A percentile compares a stretch with the other conserved stretches of the same genome.
Conservation (phyloP, 305 asterid species). For the Andrographis paniculata region DNA sequence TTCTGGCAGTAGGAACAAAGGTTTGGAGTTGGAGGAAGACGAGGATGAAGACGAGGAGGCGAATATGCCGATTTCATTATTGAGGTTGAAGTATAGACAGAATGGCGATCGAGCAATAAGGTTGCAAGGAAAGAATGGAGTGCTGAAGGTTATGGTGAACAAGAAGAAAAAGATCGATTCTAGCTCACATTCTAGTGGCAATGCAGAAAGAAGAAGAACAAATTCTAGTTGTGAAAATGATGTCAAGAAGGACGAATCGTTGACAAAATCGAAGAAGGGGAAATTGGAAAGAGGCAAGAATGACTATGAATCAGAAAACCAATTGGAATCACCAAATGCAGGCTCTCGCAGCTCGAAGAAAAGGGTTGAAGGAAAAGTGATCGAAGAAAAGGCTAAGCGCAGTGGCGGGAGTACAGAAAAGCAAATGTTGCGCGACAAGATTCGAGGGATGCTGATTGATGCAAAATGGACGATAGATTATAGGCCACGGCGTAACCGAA, state of each 20-base stretch:
- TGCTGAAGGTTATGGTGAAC: conserved; percentile 85
- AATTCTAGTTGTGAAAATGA: conserved; percentile 28
- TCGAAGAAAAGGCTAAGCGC: conserved; percentile 49
- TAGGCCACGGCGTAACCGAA: conserved; percentile 87
- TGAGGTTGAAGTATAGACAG: conserved; percentile 49
- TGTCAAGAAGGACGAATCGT: conserved; percentile 31
- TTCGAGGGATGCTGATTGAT: conserved; percentile 69
- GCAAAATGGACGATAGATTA: conserved; percentile 96
- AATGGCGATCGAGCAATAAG: conserved; percentile 56
- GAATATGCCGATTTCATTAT: conserved; percentile 51
- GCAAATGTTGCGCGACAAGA: conserved; percentile 77
- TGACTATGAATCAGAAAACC: conserved; percentile 32
- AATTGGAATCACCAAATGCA: conserved; percentile 40
- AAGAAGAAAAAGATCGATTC: conserved; percentile 54
- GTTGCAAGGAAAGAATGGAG: conserved; percentile 96
- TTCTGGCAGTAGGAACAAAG: conserved; percentile 37
- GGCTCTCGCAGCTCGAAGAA: conserved; percentile 43
- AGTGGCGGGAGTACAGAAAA: conserved; percentile 88
- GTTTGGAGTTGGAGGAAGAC: conserved; percentile 34
- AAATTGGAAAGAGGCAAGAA: conserved; percentile 26
- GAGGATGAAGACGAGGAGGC: conserved; percentile 74
- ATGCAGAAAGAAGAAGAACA: conserved; percentile 27
- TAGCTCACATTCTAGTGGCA: conserved; percentile 25
- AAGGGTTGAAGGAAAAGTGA: conserved; percentile 39
- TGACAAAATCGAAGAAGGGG: conserved; percentile 22